A percentile compares a stretch with the other conserved stretches of the same genome.
These are phyloP conservation scores for Sanghuangporus sanghuang DNA, from an alignment of 1,284 basidiomycete species.

Conservation along the genomic window DNA sequence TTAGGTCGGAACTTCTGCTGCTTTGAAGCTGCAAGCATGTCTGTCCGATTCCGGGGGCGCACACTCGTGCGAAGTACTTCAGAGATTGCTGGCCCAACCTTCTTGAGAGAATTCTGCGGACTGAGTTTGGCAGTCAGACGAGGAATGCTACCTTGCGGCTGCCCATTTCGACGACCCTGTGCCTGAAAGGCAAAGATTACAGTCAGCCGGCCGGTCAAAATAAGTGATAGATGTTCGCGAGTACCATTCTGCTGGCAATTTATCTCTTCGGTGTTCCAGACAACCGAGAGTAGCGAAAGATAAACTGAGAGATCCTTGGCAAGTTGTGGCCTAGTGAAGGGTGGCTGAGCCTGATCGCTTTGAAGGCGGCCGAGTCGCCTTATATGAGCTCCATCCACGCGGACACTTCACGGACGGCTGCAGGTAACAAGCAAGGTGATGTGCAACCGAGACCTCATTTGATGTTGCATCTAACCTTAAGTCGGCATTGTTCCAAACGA, in stretches of 20 bases:
- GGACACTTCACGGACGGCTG: background rate
- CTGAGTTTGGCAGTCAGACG: background rate
- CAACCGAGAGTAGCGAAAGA: background rate
- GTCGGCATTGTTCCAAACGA: background rate
- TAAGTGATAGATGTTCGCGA: no score
- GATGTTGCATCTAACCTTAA: background rate
- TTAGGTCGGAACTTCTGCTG: slow-evolving; percentile 8
- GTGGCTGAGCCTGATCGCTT: background rate
- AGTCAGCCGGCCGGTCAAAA: no score
- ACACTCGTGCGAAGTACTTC: background rate
- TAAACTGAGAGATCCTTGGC: background rate
- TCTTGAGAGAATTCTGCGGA: background rate
- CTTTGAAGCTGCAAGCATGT: background rate
- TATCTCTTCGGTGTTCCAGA: background rate
- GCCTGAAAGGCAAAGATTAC: background rate
- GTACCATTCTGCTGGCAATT: background rate
- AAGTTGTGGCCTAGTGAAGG: background rate
- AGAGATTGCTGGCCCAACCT: background rate
- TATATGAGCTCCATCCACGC: background rate
- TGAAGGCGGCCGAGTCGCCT: background rate
- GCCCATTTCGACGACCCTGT: background rate
- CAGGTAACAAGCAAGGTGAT: slow-evolving; percentile 1
- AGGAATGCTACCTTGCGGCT: background rate
- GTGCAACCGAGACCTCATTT: background rate
- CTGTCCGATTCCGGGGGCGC: background rate